Evolutionary conservation across 768 basidiomycete species (phyloP), one percentile per base, ranked within the genome.

Genomic region (Trametes meyenii): DNA sequence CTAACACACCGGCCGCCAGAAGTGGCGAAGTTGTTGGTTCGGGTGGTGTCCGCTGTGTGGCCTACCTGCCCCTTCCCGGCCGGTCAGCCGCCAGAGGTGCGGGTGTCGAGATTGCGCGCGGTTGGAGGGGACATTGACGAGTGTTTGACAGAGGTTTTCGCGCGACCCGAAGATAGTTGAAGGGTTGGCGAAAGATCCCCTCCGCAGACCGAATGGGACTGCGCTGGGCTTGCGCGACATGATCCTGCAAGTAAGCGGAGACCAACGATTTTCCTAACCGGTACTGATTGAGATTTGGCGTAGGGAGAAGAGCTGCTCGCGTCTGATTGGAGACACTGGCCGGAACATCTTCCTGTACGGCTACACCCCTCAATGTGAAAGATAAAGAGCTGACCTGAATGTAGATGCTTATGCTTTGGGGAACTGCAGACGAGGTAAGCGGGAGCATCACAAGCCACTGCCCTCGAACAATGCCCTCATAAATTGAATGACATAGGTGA

Each of bases 1-100:
- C 84, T 88, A 69, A 74, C 88, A 0, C 77, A 78, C 1, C 89
- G 88, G 0, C 81, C 84, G 0, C 68, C 78, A 1, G 83, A 81
- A 61, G 33, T 81, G 1, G 43, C 77, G 39, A 81, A 82, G 38
- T 81, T 79, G 78, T 53, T 83, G 33, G 87, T 84, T 4, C 75
- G 79, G 2, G 77, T 76, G 65, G 73, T 76, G 1, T 80, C 80
- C 58, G 61, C 64, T 7, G 4, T 89, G n/a, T 48, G 76, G 1
- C 89, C 90, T 2, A 74, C 79, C 52, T 57, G 75, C 14, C 72
- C 79, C 19, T 76, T 90, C 50, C 77, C 87, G 3, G 83, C 87
- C 5, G 70, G 72, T 1, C 74, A 89, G 44, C 74, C 78, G 11
- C 57, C 74, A 23, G 75, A 76, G 60, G 88, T 88, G 62, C 35